phyloP scores from a whole-genome alignment of 2,329 filamentous ascomycete species.

The Knoxdaviesia capensis region DNA sequence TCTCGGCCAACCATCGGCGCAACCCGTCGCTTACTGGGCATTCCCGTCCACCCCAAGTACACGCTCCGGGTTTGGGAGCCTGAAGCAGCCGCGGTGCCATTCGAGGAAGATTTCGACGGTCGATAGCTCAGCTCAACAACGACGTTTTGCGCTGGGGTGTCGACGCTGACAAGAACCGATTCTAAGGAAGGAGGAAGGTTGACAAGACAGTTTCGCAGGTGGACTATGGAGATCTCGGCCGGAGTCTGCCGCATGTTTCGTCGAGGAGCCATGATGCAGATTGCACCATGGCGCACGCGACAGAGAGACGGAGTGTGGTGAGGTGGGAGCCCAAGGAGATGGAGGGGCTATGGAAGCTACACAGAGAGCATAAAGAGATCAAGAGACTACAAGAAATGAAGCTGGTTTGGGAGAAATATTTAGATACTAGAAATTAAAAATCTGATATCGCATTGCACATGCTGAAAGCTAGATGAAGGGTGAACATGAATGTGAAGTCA shows the following conservation, averaged over 20 bases:
- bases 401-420: too few relatives aligned
- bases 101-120: constrained; percentile 18
- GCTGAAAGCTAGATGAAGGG: too few relatives aligned
- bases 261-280: constrained; percentile 21
- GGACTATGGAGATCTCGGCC: constrained; percentile 68
- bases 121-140: constrained; percentile 77
- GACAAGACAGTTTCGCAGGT: constrained; percentile 85
- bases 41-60: constrained; percentile 91
- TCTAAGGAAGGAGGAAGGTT: constrained; percentile 78
- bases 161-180: constrained; percentile 67
- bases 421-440: too few relatives aligned
- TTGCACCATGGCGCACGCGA: too few relatives aligned
- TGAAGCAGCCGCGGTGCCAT: constrained; percentile 17
- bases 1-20: constrained; percentile 56
- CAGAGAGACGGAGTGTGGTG: too few relatives aligned
- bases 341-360: too few relatives aligned
- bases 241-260: constrained; percentile 42
- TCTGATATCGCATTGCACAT: too few relatives aligned
- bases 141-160: constrained; percentile 88
- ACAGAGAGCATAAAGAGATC: too few relatives aligned
- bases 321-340: too few relatives aligned
- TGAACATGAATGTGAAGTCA: too few relatives aligned
- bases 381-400: too few relatives aligned
- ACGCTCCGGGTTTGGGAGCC: constrained; percentile 43
- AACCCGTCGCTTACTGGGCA: constrained; percentile 77